Base-by-base conservation (phyloP, 257 asterid genomes). In the Parsonsia alboflavescens region DNA sequence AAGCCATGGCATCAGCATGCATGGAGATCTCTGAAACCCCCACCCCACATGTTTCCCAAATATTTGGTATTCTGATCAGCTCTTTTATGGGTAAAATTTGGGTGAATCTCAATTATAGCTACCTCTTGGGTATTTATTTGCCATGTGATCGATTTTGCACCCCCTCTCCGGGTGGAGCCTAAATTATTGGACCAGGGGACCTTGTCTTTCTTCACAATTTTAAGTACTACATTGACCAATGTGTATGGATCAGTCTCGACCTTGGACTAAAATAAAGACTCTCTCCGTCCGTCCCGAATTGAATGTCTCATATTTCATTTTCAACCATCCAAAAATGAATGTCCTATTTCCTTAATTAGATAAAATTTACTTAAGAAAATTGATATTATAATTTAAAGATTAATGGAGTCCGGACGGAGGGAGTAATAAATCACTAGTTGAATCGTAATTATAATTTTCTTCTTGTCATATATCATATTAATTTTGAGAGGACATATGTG, bases 111-210 rank as follows among this genome's bases (percentile, higher is more conserved):
- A 5, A 46, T 68, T 46, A 15, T 24, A 6, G 1, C 50, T 46
- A 2, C 2, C 46, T 26, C 58, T n/a, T n/a, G n/a, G n/a, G n/a
- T n/a, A n/a, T n/a, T n/a, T n/a, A n/a, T n/a, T n/a, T n/a, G n/a
- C n/a, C 73, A 68, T 68, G 73, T 68, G 73, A 68, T n/a, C n/a
- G n/a, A n/a, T 45, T 65, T 5, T 68, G 73, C 22, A 46, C 54
- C 73, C 58, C 19, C n/a, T n/a, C 53, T 53, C 21, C 57, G 10
- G n/a, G n/a, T 68, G 73, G 57, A 26, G 12, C 22, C 73, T 53
- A 45, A 22, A 68, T 49, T 46, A 68, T 44, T 45, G 19, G 42
- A 49, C 24, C 11, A 16, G 10, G 9, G 57, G 58, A 6, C 22
- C 24, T 64, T 36, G 48, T 7, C 48, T 68, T 49, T 68, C 57